A percentile compares a stretch with the other conserved stretches of the same genome.
Evolutionary conservation across 805 yeast genomes (phyloP).

Genomic region (Saccharomycopsis malanga): DNA sequence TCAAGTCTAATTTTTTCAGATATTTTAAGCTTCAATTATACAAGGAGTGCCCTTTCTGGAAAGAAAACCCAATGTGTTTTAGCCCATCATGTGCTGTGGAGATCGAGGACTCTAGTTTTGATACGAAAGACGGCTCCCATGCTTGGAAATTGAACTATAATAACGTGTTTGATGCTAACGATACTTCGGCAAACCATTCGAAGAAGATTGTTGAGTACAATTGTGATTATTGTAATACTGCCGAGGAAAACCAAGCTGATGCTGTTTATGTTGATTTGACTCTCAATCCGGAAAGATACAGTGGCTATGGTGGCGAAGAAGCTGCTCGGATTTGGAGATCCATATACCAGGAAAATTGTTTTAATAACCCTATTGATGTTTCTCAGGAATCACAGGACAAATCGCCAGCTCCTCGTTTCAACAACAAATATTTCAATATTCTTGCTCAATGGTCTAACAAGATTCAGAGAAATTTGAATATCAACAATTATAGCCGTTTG

Average conservation of each 20-base stretch:
- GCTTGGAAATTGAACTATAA: constrained; percentile 40
- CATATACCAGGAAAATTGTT: constrained; percentile 88
- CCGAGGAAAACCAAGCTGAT: constrained; percentile 49
- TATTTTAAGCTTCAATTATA: constrained; percentile 81
- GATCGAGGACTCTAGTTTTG: constrained; percentile 55
- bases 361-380: constrained; percentile 36
- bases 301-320: constrained; percentile 93
- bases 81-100: constrained; percentile 88
- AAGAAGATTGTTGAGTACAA: constrained; percentile 30
- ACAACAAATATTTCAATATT: constrained; percentile 21
- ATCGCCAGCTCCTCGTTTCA: constrained; percentile 14
- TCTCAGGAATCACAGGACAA: constrained; percentile 22
- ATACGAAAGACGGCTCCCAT: no score
- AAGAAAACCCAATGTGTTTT: constrained; percentile 69
- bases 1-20: constrained; percentile 73
- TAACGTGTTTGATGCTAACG: constrained; percentile 69
- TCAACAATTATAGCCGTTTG: constrained; percentile 9
- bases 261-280: constrained; percentile 80
- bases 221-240: constrained; percentile 64
- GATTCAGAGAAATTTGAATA: constrained; percentile 24
- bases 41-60: constrained; percentile 82
- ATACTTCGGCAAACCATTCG: neutral
- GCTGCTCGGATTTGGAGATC: constrained; percentile 90
- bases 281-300: constrained; percentile 91
- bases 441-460: constrained; percentile 20